Evolutionary conservation across 192 early-diverging fungal species (phyloP), one percentile per base, ranked within the genome.

Genomic region (Coemansia sp.): DNA sequence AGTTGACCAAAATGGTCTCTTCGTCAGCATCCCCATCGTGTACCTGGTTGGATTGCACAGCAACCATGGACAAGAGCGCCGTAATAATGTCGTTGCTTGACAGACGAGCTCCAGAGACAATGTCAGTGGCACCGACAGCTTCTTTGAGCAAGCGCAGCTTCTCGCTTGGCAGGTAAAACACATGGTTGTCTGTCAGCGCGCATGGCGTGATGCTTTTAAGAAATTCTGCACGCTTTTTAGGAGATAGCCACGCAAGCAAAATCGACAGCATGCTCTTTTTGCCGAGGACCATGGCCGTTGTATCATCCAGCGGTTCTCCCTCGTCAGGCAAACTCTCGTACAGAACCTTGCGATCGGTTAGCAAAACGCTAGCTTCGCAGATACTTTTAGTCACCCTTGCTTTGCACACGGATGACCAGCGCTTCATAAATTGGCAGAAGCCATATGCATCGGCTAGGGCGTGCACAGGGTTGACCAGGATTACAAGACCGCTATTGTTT

Each of bases 401-500:
- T 8, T 6, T 50, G 60, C 50, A 55, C n/a, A 62, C 22, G 8
- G 59, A 40, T 15, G 61, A 59, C 65, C 71, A 74, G 5, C 57
- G 65, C 6, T 58, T 56, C 29, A 74, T 37, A 60, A 74, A 74
- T 9, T 34, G 20, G 19, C 60, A 67, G n/a, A 41, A 63, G 22
- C 65, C 71, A 25, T 50, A 36, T 2, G 60, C 65, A 33, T 67
- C 71, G 2, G 62, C 50, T 3, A 62, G 31, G 38, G 54, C 58
- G n/a, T 74, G 71, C 1, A 55, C 17, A 19, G 58, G 29, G 57
- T 56, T 74, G 15, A 40, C 33, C 55, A 67, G 66, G 17, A 74
- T 10, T n/a, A 63, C 23, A 30, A 74, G 6, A 3, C 71, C 71
- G 28, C 65, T 74, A 42, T 67, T 67, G 6, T 67, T 55, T n/a